Conservation (phyloP, 768 basidiomycete species). For the Amanita muscaria region DNA sequence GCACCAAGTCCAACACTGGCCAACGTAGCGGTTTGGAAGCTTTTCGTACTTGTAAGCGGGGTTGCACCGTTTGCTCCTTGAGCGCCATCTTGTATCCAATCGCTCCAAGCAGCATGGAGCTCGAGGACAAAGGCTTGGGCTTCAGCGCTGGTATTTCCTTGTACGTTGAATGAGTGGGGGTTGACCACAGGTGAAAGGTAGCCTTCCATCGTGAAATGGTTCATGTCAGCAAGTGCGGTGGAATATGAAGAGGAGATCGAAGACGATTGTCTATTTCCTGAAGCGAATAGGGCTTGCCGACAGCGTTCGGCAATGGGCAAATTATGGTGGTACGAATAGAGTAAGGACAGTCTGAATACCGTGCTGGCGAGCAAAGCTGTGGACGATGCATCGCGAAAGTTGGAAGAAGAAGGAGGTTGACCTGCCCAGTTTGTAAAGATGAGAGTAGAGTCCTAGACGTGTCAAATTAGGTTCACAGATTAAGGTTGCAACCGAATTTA, state of each 20-base stretch:
- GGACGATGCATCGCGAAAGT: constrained; percentile 67
- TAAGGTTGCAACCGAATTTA: not conserved
- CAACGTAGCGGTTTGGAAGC: not conserved
- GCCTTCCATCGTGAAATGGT: constrained; percentile 48
- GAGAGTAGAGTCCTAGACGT: constrained; percentile 31
- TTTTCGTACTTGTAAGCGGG: not conserved
- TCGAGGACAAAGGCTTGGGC: constrained; percentile 72
- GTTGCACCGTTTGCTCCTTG: constrained; percentile 37
- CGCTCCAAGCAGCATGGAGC: constrained; percentile 66
- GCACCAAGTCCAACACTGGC: not conserved
- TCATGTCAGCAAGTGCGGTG: constrained; percentile 15
- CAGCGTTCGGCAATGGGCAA: constrained; percentile 51
- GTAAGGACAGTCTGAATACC: constrained; percentile 62
- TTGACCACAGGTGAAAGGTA: constrained; percentile 73
- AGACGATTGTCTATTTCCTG: constrained; percentile 5
- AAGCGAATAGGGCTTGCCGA: constrained; percentile 31
- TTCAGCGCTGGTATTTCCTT: constrained; percentile 59
- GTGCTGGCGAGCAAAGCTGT: constrained; percentile 70
- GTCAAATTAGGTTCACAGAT: not conserved
- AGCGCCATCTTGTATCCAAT: constrained; percentile 56
- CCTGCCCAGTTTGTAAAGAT: constrained; percentile 72
- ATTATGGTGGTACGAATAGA: constrained; percentile 38
- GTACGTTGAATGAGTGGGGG: constrained; percentile 41
- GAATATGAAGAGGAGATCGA: constrained; percentile 11
- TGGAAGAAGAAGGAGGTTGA: constrained; percentile 24